Conservation (phyloP, 768 basidiomycete genomes). For the Lentinula lateritia region DNA sequence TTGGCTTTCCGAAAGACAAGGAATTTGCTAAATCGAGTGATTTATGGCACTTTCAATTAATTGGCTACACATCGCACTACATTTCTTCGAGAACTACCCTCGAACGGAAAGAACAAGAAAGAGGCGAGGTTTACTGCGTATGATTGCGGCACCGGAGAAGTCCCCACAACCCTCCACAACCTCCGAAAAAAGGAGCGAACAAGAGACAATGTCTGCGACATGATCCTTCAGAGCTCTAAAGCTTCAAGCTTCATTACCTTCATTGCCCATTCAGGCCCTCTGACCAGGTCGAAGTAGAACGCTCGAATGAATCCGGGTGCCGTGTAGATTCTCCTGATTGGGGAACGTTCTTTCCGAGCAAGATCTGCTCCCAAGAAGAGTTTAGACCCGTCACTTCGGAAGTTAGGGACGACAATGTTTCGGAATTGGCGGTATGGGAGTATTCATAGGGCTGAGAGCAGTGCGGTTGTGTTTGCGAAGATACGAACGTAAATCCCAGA, state of each 20-base stretch:
- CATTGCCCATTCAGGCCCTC: background rate
- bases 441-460: background rate
- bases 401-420: background rate
- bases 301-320: slow-evolving; percentile 40
- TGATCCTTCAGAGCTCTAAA: background rate
- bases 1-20: background rate
- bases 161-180: background rate
- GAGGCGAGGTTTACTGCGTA: background rate
- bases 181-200: background rate
- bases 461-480: background rate
- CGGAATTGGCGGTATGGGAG: background rate
- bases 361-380: slow-evolving; percentile 5
- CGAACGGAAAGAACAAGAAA: no score
- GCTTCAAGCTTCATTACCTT: background rate
- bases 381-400: slow-evolving; percentile 2
- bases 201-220: background rate
- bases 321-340: background rate
- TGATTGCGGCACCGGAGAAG: background rate
- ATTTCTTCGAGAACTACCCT: background rate
- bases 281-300: slow-evolving; percentile 28
- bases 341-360: background rate
- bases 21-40: background rate
- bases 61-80: background rate
- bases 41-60: no score
- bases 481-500: slow-evolving; percentile 5